Base-by-base conservation (phyloP, 2,329 filamentous ascomycete species). In the Aspergillus sp. region DNA sequence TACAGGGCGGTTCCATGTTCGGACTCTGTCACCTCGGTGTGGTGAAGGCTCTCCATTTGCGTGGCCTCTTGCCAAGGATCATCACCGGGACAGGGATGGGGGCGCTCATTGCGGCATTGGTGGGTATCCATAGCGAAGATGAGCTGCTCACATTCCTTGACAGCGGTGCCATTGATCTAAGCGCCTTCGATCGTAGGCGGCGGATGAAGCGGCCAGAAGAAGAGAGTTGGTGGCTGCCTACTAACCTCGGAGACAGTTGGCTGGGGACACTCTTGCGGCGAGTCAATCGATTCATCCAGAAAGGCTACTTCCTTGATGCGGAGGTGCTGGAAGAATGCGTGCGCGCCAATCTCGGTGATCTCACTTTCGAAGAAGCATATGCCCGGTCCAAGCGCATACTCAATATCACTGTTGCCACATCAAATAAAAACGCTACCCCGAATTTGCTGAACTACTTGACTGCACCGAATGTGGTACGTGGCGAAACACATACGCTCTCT, bases 321-420 rank as follows among this genome's bases (percentile, higher is more conserved):
- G 86, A 84, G 42, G 88, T 96, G 8, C 78, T 98, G 49, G 92
- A 96, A 71, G 86, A 93, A 60, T 94, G 91, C 66, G 89, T 97
- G 13, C 85, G 89, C 59, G 87, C 88, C 13, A 96, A 96, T 66
- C 88, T 96, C 13, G 93, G 92, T 8, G 90, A 96, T 69, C 74
- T 96, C 63, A 97, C 93, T 0, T 98, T 98, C 70, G 91, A 96
- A 75, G 94, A 97, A 77, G 94, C 94, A 0, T 96, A 93, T 71
- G 85, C 88, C 54, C 86, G 87, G 62, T 96, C 92, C 41, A 95
- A 95, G 71, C 83, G 92, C 54, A 88, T 96, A 3, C 80, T 98
- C 67, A 97, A 97, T 73, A 97, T 98, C 65, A 96, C 92, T 0
- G 88, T 97, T 21, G 90, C 90, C 0, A 91, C 90, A 1, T 87